Conservation (phyloP, 208 protist species). For the Trypanosoma vivax region DNA sequence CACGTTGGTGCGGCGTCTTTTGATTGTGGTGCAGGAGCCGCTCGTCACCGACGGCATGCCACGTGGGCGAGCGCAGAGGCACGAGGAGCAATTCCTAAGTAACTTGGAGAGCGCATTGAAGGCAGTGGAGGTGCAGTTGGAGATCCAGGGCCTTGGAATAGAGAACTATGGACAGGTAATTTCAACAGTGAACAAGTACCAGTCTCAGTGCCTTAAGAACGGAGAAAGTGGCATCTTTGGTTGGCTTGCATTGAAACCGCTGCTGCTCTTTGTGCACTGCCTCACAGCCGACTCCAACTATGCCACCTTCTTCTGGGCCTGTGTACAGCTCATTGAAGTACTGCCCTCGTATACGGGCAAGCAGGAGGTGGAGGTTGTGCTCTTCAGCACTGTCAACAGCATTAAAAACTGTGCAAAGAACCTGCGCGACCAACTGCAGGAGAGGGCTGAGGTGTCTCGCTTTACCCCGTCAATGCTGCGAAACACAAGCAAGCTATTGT, state of each 20-base stretch:
- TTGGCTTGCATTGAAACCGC: conserved; percentile 65
- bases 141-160: conserved; percentile 58
- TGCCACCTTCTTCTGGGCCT: conserved; percentile 81
- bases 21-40: conserved; percentile 72
- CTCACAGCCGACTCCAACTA: conserved; percentile 84
- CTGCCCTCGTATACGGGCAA: conserved; percentile 60
- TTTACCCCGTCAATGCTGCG: conserved; percentile 52
- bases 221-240: conserved; percentile 73
- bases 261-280: conserved; percentile 67
- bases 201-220: conserved; percentile 45
- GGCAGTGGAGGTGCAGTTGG: conserved; percentile 73
- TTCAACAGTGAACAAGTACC: conserved; percentile 57
- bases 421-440: conserved; percentile 40
- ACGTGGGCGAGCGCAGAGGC: conserved; percentile 28
- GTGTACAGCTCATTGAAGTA: conserved; percentile 80
- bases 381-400: conserved; percentile 70
- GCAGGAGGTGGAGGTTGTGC: conserved; percentile 51
- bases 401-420: conserved; percentile 48
- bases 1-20: conserved; percentile 36
- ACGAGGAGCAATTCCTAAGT: conserved; percentile 59
- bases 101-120: conserved; percentile 55
- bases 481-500: conserved; percentile 36
- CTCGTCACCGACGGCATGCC: conserved; percentile 40
- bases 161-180: conserved; percentile 61
- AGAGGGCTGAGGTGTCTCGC: conserved; percentile 22